Evolutionary conservation across 2,329 filamentous ascomycete genomes (phyloP).

Genomic region (Geoglossum cookeanum): DNA sequence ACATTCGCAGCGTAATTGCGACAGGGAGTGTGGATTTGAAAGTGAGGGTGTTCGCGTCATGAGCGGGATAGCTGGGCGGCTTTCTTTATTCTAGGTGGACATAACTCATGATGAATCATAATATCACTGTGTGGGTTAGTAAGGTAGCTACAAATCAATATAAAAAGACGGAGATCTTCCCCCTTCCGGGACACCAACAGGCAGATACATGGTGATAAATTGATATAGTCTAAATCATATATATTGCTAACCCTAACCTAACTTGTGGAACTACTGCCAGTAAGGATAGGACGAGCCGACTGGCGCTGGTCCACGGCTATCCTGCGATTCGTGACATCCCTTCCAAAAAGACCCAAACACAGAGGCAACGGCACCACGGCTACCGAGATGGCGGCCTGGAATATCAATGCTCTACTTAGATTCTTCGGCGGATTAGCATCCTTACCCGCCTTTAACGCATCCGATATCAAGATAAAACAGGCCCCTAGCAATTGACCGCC

Average conservation of each 20-base stretch:
- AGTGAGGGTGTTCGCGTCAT: constrained; percentile 57
- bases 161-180: too few species aligned
- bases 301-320: not conserved
- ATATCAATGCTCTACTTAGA: constrained; percentile 42
- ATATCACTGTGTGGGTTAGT: too few species aligned
- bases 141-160: too few species aligned
- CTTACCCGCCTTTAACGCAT: constrained; percentile 41
- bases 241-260: too few species aligned
- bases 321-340: constrained; percentile 11
- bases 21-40: constrained; percentile 72
- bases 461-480: constrained; percentile 66
- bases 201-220: too few species aligned
- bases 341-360: constrained; percentile 49
- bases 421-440: constrained; percentile 37
- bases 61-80: not conserved
- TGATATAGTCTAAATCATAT: too few species aligned
- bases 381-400: constrained; percentile 53
- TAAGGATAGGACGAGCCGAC: too few species aligned
- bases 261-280: too few species aligned
- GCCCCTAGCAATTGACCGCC: constrained; percentile 73
- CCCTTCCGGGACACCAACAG: too few species aligned
- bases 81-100: not conserved
- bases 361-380: constrained; percentile 48
- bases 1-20: constrained; percentile 67
- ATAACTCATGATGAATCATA: too few species aligned